phyloP scores from a whole-genome alignment of 2,329 filamentous ascomycete species.

The Fusarium sp. region DNA sequence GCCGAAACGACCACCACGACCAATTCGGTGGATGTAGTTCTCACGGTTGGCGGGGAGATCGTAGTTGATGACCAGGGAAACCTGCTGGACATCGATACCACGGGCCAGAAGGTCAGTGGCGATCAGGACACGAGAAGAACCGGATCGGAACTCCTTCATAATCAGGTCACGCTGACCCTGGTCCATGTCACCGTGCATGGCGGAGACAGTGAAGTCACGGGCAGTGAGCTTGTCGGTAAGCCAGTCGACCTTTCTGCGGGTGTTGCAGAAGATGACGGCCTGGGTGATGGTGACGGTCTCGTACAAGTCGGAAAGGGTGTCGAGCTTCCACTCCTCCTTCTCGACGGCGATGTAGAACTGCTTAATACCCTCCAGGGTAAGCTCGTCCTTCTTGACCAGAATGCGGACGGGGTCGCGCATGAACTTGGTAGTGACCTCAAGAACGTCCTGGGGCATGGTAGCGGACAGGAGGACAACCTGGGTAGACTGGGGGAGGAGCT shows the following conservation, averaged over 20 bases:
- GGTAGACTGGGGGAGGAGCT: conserved; percentile 96
- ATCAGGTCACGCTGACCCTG: conserved; percentile 98
- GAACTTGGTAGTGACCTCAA: conserved; percentile 99
- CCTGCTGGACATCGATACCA: conserved; percentile 99
- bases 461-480: conserved; percentile 98
- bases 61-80: conserved; percentile 99
- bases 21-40: conserved; percentile 99
- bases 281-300: conserved; percentile 99
- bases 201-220: conserved; percentile 98
- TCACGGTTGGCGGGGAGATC: conserved; percentile 98
- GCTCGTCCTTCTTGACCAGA: conserved; percentile 99
- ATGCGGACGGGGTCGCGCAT: conserved; percentile 99
- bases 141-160: conserved; percentile 99
- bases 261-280: conserved; percentile 99
- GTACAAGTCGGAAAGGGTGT: conserved; percentile 98
- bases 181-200: conserved; percentile 99
- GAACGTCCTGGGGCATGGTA: conserved; percentile 98
- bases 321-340: conserved; percentile 99
- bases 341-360: conserved; percentile 99
- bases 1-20: conserved; percentile 99
- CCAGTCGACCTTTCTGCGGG: conserved; percentile 99
- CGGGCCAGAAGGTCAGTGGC: conserved; percentile 97
- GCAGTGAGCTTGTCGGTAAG: conserved; percentile 99
- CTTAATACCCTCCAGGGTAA: conserved; percentile 99
- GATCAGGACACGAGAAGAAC: conserved; percentile 98